phyloP scores from a whole-genome alignment of 306 rosid species.

The Quercus wislizeni region DNA sequence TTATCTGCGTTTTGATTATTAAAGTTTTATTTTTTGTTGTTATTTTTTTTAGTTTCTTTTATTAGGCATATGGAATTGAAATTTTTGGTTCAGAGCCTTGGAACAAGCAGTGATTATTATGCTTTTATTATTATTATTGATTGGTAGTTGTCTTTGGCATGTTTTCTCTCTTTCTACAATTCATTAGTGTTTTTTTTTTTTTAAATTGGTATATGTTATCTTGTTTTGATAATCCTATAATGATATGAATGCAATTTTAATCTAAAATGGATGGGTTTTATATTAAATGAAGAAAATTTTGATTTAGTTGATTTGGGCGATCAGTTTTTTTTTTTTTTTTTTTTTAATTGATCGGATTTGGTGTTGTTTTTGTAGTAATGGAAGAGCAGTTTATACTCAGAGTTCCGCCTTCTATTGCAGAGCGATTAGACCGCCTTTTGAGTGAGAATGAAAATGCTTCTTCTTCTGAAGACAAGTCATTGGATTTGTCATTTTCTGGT shows the following conservation, averaged over 20 bases:
- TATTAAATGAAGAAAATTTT: neutral
- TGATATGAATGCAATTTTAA: neutral
- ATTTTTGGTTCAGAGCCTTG: no score
- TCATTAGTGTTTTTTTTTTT: no score
- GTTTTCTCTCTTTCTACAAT: no score
- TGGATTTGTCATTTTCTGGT: slow-evolving; percentile 52
- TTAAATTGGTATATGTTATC: no score
- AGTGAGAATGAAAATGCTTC: slow-evolving; percentile 41
- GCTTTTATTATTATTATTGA: no score
- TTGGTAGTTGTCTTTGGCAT: no score
- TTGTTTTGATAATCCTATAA: no score
- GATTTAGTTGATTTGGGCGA: neutral
- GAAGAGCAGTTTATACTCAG: slow-evolving; percentile 61
- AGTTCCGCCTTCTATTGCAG: slow-evolving; percentile 59
- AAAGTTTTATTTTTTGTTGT: no score
- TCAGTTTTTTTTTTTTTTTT: neutral
- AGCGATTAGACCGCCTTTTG: slow-evolving; percentile 45
- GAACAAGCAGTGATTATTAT: no score
- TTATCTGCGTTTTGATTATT: no score
- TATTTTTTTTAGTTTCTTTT: no score
- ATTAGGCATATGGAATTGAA: no score
- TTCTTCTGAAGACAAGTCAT: slow-evolving; percentile 46
- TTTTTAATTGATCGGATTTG: neutral
- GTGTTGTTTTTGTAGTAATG: slow-evolving; percentile 28
- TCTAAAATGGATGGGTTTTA: neutral